Conservation (phyloP, 768 basidiomycete species). For the Kwoniella heveanensis region DNA sequence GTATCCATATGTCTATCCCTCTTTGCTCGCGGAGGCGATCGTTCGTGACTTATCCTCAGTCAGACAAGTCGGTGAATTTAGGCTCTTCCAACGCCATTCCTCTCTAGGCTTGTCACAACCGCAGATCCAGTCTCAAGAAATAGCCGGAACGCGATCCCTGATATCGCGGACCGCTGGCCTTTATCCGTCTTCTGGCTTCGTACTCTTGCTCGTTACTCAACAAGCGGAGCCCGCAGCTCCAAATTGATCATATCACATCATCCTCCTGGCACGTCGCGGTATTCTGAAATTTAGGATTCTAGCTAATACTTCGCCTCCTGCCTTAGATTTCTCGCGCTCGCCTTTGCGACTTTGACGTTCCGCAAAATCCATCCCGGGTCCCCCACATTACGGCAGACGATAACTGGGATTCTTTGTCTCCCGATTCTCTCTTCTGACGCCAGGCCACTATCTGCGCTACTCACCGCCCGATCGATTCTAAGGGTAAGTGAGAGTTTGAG, state of each 20-base stretch:
- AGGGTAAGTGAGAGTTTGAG: not conserved
- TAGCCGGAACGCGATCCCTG: not conserved
- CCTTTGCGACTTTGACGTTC: not conserved
- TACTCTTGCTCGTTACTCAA: not conserved
- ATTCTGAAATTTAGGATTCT: not conserved
- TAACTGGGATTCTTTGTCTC: not conserved
- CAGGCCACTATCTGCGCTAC: not conserved
- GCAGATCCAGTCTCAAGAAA: not conserved
- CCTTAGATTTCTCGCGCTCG: not conserved
- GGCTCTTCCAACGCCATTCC: too few species aligned
- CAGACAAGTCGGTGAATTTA: too few species aligned
- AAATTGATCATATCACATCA: not conserved
- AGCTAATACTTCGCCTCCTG: not conserved
- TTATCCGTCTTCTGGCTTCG: not conserved
- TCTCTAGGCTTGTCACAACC: not conserved
- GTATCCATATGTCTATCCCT: too few species aligned
- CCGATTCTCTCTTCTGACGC: not conserved
- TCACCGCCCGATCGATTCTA: not conserved
- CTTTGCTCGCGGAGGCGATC: too few species aligned
- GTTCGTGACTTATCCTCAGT: too few species aligned
- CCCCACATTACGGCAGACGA: not conserved
- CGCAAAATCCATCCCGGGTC: not conserved
- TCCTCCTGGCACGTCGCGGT: not conserved
- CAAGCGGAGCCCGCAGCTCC: not conserved
- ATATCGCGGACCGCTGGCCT: not conserved